Evolutionary conservation across 768 basidiomycete species (phyloP).

Genomic region (Suillus discolor): DNA sequence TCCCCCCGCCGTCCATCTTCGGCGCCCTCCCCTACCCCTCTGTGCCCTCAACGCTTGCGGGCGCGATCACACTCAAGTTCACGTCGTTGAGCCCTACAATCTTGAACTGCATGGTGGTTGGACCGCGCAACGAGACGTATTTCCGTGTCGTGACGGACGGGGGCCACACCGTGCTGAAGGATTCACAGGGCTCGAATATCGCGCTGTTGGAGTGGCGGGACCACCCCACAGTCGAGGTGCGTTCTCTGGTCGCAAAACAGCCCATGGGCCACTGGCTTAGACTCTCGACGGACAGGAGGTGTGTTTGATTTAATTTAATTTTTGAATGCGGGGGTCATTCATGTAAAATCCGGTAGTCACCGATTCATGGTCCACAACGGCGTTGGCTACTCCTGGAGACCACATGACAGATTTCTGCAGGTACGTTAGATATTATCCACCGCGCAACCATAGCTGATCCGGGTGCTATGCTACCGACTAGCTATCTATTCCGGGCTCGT

Average conservation of each 20-base stretch:
- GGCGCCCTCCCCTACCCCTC: slow-evolving; percentile 63
- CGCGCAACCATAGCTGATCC: slow-evolving; percentile 2
- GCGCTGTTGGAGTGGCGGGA: slow-evolving; percentile 61
- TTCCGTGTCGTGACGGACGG: slow-evolving; percentile 55
- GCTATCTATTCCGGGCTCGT: slow-evolving; percentile 48
- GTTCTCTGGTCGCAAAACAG: slow-evolving; percentile 51
- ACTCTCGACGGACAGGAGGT: slow-evolving; percentile 51
- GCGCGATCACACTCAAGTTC: slow-evolving; percentile 49
- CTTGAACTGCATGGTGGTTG: slow-evolving; percentile 57
- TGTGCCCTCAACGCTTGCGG: slow-evolving; percentile 33
- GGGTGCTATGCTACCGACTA: slow-evolving; percentile 25
- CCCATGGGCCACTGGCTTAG: slow-evolving; percentile 54
- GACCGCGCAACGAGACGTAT: slow-evolving; percentile 47
- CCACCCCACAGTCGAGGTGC: slow-evolving; percentile 55
- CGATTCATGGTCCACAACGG: slow-evolving; percentile 57
- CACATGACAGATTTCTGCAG: slow-evolving; percentile 53
- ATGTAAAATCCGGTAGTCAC: slow-evolving; percentile 26
- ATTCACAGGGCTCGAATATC: slow-evolving; percentile 45
- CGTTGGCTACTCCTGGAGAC: slow-evolving; percentile 56
- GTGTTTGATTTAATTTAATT: slow-evolving; percentile 20
- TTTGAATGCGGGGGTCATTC: too few species aligned
- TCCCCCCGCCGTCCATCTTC: slow-evolving; percentile 53
- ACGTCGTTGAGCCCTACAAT: slow-evolving; percentile 51
- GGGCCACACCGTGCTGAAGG: slow-evolving; percentile 56
- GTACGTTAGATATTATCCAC: slow-evolving; percentile 37